These are phyloP conservation scores for Kazachstania sp. DNA, from an alignment of 1,139 yeast species.

Conservation along the genomic window DNA sequence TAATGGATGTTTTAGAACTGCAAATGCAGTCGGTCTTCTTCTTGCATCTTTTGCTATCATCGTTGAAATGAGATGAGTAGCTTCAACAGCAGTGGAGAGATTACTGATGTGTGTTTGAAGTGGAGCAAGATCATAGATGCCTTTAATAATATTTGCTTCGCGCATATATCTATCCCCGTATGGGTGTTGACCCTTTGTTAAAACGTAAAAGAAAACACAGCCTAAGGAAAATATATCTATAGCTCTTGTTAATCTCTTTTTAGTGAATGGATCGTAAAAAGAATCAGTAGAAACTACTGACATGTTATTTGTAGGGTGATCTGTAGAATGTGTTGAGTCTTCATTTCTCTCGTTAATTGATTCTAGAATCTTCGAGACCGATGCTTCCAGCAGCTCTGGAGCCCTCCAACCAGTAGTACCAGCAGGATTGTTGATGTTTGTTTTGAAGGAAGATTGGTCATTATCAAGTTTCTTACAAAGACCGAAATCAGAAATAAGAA, in stretches of 20 bases:
- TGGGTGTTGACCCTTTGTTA: slow-evolving; percentile 85
- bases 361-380: slow-evolving; percentile 13
- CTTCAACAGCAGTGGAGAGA: slow-evolving; percentile 42
- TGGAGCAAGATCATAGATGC: slow-evolving; percentile 48
- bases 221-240: slow-evolving; percentile 93
- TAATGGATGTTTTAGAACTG: slow-evolving; percentile 71
- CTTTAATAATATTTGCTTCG: slow-evolving; percentile 80
- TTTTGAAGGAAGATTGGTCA: slow-evolving; percentile 88
- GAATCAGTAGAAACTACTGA: slow-evolving; percentile 10
- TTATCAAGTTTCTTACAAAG: slow-evolving; percentile 83
- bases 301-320: not conserved
- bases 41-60: slow-evolving; percentile 69
- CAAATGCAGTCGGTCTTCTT: slow-evolving; percentile 62
- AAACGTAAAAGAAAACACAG: slow-evolving; percentile 81
- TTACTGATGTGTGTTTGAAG: slow-evolving; percentile 27
- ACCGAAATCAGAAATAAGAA: slow-evolving; percentile 91
- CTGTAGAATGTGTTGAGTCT: slow-evolving; percentile 6
- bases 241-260: slow-evolving; percentile 72
- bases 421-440: slow-evolving; percentile 87
- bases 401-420: slow-evolving; percentile 99
- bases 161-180: slow-evolving; percentile 84
- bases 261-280: slow-evolving; percentile 34
- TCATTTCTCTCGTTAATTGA: slow-evolving; percentile 9
- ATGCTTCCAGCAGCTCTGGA: slow-evolving; percentile 66
- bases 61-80: slow-evolving; percentile 56